A percentile compares a stretch with the other conserved stretches of the same genome.
These are phyloP conservation scores for Polysphondylium violaceum DNA, from an alignment of 78 protist species.

Conservation along the genomic window DNA sequence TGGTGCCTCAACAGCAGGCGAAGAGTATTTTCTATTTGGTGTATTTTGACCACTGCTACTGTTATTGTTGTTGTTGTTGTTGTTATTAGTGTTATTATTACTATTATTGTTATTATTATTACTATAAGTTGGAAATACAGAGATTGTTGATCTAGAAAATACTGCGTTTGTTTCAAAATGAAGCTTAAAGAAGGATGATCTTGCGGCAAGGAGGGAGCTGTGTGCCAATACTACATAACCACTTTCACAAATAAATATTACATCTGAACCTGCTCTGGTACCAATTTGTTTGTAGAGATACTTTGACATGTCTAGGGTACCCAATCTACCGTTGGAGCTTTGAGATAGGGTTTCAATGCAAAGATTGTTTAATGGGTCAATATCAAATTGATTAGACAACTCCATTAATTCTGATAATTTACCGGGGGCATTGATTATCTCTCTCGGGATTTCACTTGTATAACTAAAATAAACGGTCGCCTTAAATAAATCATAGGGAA, in stretches of 20 bases:
- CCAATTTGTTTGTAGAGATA: conserved; percentile 52
- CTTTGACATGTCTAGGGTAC: conserved; percentile 59
- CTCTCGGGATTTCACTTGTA: conserved; percentile 63
- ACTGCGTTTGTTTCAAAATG: conserved; percentile 29
- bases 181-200: conserved; percentile 36
- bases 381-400: conserved; percentile 28
- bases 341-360: conserved; percentile 25
- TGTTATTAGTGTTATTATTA: neutral
- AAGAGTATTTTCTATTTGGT: conserved; percentile 26
- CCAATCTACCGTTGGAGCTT: neutral
- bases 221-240: conserved; percentile 41
- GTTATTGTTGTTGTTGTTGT: neutral
- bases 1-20: conserved; percentile 25
- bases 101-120: neutral
- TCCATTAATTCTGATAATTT: conserved; percentile 57
- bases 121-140: conserved; percentile 10
- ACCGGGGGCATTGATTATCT: conserved; percentile 1
- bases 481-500: conserved; percentile 30
- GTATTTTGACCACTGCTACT: neutral
- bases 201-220: conserved; percentile 32
- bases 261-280: conserved; percentile 17
- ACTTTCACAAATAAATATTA: conserved; percentile 23
- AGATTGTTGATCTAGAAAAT: conserved; percentile 16
- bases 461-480: conserved; percentile 32
- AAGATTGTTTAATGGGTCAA: conserved; percentile 19